Evolutionary conservation across 352 stramenopile genomes (phyloP).

Genomic region (Globisporangium uncinulatum): DNA sequence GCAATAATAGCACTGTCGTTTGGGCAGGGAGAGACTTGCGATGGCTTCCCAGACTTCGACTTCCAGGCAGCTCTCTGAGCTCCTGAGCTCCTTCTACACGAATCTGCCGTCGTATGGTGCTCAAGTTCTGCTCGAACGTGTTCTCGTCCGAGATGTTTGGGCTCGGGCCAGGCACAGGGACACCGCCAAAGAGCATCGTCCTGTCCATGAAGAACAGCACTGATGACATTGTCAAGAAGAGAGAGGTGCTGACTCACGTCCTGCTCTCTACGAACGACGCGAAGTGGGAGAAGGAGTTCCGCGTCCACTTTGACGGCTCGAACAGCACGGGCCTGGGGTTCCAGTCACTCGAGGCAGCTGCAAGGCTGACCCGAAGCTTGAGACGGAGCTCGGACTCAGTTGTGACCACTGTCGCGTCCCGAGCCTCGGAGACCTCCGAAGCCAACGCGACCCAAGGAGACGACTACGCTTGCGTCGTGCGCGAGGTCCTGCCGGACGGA

Average conservation of each 20-base stretch:
- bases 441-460: neutral
- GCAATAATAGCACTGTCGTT: too few species aligned
- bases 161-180: too few species aligned
- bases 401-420: slow-evolving; percentile 2
- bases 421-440: neutral
- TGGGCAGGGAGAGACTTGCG: too few species aligned
- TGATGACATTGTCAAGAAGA: neutral
- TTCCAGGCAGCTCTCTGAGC: neutral
- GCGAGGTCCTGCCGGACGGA: slow-evolving; percentile 26
- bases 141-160: slow-evolving; percentile 10
- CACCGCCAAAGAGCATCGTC: slow-evolving; percentile 16
- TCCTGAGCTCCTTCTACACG: too few species aligned
- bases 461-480: slow-evolving; percentile 38
- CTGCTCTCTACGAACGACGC: slow-evolving; percentile 13
- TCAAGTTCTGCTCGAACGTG: slow-evolving; percentile 43
- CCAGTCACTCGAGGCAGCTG: slow-evolving; percentile 4
- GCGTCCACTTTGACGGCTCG: slow-evolving; percentile 45
- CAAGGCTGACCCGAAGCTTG: too few species aligned
- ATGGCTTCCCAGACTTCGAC: neutral
- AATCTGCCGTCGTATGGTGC: slow-evolving; percentile 21
- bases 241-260: slow-evolving; percentile 1
- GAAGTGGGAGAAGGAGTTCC: slow-evolving; percentile 54
- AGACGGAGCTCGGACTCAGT: neutral
- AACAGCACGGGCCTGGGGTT: slow-evolving; percentile 50
- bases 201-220: neutral